These are phyloP conservation scores for Hamamelis virginiana DNA, from an alignment of 164 flowering plant genomes.

Conservation along the genomic window DNA sequence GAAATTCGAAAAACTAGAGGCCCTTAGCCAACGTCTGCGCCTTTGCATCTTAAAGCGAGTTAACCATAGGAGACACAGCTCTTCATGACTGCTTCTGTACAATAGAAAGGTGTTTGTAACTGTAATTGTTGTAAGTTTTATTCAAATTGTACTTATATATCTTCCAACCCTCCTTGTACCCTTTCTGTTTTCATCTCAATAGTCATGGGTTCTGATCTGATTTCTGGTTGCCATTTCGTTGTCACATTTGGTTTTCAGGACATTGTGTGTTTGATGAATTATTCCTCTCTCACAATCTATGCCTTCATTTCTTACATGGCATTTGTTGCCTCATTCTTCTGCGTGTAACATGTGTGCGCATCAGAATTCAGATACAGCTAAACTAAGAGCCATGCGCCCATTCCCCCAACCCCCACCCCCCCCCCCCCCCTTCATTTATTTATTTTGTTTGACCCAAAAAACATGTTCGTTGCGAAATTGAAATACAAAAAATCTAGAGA, in stretches of 20 bases:
- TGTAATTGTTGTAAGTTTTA: constrained; percentile 2
- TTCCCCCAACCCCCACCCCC: background rate
- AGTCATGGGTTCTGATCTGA: background rate
- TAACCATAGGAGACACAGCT: constrained; percentile 50
- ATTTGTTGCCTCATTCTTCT: too few species aligned
- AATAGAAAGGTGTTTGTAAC: constrained; percentile 16
- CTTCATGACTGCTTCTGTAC: constrained; percentile 41
- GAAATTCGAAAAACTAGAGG: constrained; percentile 70
- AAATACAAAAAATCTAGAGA: too few species aligned
- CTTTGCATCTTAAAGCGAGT: constrained; percentile 66
- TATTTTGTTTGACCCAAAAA: too few species aligned
- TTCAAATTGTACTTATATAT: background rate
- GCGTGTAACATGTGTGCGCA: too few species aligned
- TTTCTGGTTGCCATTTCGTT: background rate
- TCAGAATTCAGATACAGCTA: too few species aligned
- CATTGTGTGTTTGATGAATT: background rate
- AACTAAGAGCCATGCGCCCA: too few species aligned
- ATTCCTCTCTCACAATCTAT: too few species aligned
- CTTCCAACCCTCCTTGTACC: background rate
- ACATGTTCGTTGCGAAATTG: too few species aligned
- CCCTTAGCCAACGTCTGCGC: constrained; percentile 70
- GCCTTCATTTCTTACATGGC: too few species aligned
- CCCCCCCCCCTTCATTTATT: too few species aligned
- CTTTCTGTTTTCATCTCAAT: background rate
- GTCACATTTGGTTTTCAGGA: background rate